Evolutionary conservation across 2,329 filamentous ascomycete genomes (phyloP), one percentile per base, ranked within the genome.

Genomic region (Ophiosphaerella narmari): DNA sequence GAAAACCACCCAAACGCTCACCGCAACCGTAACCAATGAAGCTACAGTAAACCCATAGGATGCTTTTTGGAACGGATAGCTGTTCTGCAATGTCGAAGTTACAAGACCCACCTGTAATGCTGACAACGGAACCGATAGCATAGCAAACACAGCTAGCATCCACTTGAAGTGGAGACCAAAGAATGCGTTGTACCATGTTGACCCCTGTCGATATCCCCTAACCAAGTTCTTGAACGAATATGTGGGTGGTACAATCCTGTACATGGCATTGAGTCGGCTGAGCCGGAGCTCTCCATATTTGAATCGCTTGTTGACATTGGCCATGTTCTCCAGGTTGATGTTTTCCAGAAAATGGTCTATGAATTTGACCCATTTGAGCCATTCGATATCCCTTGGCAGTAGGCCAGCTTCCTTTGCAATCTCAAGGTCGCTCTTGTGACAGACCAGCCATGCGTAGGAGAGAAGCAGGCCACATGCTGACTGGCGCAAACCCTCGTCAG

Each of bases 201-300:
- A 49, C 35, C 44, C 16, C 2, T 8, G 4, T 21, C n/a, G 14
- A 21, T 47, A 60, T 37, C 57, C 55, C 11, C 40, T 31, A 18
- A 59, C 18, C 13, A 60, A 16, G 14, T 48, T 42, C 7, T 23
- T n/a, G 2, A 54, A 7, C 7, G 48, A 52, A 24, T 37, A 48
- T 23, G 46, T 35, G 12, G 47, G 42, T 4, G 51, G 45, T 16
- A 37, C 12, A 11, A 56, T 11, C 9, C 54, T 34, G 39, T 54
- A 52, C 6, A 60, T 54, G 16, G 16, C 12, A 39, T 82, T 75
- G 24, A 80, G 57, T 11, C 77, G 70, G 7, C 65, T 63, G 2
- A 78, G 63, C 2, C 77, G 71, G 33, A 79, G 62, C 56, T 79
- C 77, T 11, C 77, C 76, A 51, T 75, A 79, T 7, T 60, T 46